Evolutionary conservation across 148 eudicot species (phyloP).

Genomic region (Diospyros lotus): DNA sequence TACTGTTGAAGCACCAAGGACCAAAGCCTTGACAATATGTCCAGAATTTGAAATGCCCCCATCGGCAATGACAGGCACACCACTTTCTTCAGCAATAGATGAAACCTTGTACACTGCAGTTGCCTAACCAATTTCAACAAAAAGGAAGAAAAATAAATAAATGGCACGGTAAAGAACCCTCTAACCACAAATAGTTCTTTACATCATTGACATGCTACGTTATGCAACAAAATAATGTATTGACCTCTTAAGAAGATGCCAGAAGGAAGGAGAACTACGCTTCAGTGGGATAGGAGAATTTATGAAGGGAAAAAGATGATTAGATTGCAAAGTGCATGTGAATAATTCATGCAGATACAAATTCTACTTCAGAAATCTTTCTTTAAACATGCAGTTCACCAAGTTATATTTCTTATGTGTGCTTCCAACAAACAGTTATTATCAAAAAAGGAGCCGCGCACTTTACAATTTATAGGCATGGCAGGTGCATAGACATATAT

Average conservation of each 20-base stretch:
- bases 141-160: background rate
- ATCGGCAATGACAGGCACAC: conserved; percentile 87
- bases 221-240: background rate
- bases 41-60: conserved; percentile 97
- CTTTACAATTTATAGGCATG: background rate
- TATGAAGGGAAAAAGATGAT: background rate
- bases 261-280: background rate
- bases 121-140: conserved; percentile 43
- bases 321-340: too few species aligned
- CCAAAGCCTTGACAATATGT: conserved; percentile 85
- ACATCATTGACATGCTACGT: background rate
- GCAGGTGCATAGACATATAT: background rate
- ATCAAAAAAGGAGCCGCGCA: background rate
- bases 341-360: background rate
- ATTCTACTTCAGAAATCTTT: background rate
- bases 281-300: too few species aligned
- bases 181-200: background rate
- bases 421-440: background rate
- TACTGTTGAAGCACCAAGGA: conserved; percentile 90
- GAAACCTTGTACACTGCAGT: conserved; percentile 95
- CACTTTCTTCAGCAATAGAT: conserved; percentile 62
- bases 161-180: background rate
- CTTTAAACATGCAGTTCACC: background rate
- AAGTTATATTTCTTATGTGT: background rate
- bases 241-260: background rate